Conservation (phyloP, 2,329 filamentous ascomycete species). For the Graphilbum ipis-grandicollis region DNA sequence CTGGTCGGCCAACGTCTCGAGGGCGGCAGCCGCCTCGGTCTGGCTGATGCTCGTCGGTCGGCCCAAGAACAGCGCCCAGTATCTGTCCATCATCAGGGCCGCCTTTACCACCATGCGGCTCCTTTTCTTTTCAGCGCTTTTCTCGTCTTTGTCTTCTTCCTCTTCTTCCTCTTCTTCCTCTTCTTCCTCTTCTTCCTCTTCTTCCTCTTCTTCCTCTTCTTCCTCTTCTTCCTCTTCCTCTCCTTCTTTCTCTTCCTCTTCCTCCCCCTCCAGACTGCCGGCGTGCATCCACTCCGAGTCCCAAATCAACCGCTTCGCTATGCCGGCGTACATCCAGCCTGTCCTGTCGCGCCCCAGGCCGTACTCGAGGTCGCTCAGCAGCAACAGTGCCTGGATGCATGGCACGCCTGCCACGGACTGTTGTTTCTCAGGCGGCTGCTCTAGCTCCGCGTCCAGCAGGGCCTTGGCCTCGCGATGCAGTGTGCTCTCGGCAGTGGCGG, state of each 20-base stretch:
- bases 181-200: too few species aligned
- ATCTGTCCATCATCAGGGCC: slow-evolving; percentile 34
- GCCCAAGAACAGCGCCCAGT: slow-evolving; percentile 37
- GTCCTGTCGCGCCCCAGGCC: slow-evolving; percentile 34
- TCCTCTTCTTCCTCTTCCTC: too few species aligned
- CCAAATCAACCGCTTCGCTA: slow-evolving; percentile 27
- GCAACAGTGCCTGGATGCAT: slow-evolving; percentile 30
- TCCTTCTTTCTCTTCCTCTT: too few species aligned
- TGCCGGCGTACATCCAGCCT: slow-evolving; percentile 35
- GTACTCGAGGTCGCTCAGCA: slow-evolving; percentile 35
- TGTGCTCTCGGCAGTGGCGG: slow-evolving; percentile 34
- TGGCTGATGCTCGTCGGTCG: slow-evolving; percentile 37
- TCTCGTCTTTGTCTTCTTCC: too few species aligned
- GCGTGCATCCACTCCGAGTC: too few species aligned
- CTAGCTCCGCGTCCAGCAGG: slow-evolving; percentile 34
- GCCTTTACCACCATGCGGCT: slow-evolving; percentile 33
- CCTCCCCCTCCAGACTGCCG: too few species aligned
- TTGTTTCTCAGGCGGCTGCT: slow-evolving; percentile 30
- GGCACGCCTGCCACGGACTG: too few species aligned
- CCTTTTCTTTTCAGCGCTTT: too few species aligned
- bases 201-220: too few species aligned
- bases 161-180: too few species aligned
- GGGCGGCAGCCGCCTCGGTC: too few species aligned
- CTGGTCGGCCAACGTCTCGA: too few species aligned
- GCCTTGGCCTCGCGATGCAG: slow-evolving; percentile 35